Conservation (phyloP, 371 early-diverging fungal genomes). For the Smittium mucronatum region DNA sequence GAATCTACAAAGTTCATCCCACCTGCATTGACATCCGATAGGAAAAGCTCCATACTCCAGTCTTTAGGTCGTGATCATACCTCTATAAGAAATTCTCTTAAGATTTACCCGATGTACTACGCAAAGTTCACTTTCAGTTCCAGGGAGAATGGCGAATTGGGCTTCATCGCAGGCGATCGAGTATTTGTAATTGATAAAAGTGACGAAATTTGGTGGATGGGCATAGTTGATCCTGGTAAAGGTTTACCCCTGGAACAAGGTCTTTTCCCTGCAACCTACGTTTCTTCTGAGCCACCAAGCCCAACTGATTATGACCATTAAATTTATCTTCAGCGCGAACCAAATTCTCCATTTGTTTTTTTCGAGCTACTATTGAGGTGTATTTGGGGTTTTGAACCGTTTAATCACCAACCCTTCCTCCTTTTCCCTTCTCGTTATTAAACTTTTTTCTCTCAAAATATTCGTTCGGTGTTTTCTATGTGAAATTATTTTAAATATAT, state of each 20-base stretch:
- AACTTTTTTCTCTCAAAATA: no score
- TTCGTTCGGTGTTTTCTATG: no score
- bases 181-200: constrained; percentile 63
- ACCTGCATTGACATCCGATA: neutral
- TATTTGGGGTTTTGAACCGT: no score
- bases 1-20: neutral
- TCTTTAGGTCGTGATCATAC: neutral
- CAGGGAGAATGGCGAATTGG: constrained; percentile 62
- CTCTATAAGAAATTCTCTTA: constrained; percentile 32
- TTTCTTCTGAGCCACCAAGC: constrained; percentile 17
- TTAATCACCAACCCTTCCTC: no score
- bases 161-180: constrained; percentile 54
- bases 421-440: no score
- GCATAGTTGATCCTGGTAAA: constrained; percentile 48
- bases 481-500: no score
- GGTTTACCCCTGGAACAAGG: constrained; percentile 45
- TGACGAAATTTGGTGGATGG: constrained; percentile 79
- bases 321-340: no score
- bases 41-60: neutral
- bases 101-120: constrained; percentile 41
- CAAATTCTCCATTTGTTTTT: no score
- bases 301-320: neutral
- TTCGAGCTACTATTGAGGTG: no score
- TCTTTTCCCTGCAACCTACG: constrained; percentile 69
- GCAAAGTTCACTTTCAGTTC: constrained; percentile 63